Conservation (phyloP, 2,329 filamentous ascomycete genomes). For the Pseudocercospora pini-densiflorae region DNA sequence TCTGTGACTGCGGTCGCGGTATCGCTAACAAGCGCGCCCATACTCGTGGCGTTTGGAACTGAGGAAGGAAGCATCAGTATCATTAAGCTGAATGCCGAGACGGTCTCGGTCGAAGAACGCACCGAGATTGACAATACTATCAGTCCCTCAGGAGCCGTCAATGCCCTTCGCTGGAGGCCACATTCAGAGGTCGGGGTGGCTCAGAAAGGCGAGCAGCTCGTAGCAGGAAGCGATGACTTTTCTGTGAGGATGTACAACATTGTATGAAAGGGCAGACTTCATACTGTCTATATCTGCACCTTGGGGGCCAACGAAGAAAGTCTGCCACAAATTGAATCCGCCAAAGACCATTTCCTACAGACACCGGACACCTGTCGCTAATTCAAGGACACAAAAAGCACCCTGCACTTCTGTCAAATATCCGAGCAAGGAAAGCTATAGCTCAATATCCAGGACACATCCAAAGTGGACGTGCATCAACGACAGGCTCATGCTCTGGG, state of each 20-base stretch:
- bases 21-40: constrained; percentile 15
- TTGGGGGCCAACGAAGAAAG: too few species aligned
- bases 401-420: not conserved
- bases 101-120: constrained; percentile 17
- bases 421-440: not conserved
- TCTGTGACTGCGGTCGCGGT: constrained; percentile 42
- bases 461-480: not conserved
- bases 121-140: constrained; percentile 21
- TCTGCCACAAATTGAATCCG: not conserved
- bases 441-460: constrained; percentile 1
- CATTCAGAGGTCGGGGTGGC: not conserved
- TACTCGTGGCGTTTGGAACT: constrained; percentile 34
- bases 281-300: too few species aligned
- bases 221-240: constrained; percentile 48
- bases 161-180: constrained; percentile 39
- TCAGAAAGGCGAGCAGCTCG: constrained; percentile 36
- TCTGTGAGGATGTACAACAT: constrained; percentile 43
- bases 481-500: not conserved
- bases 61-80: constrained; percentile 36
- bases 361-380: constrained; percentile 5
- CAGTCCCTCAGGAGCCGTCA: constrained; percentile 34
- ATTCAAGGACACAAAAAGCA: not conserved
- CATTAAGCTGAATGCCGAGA: constrained; percentile 13
- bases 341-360: not conserved
- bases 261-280: not conserved